These are phyloP conservation scores for Hibiscus syriacus DNA, from an alignment of 345 rosid species.

Conservation along the genomic window DNA sequence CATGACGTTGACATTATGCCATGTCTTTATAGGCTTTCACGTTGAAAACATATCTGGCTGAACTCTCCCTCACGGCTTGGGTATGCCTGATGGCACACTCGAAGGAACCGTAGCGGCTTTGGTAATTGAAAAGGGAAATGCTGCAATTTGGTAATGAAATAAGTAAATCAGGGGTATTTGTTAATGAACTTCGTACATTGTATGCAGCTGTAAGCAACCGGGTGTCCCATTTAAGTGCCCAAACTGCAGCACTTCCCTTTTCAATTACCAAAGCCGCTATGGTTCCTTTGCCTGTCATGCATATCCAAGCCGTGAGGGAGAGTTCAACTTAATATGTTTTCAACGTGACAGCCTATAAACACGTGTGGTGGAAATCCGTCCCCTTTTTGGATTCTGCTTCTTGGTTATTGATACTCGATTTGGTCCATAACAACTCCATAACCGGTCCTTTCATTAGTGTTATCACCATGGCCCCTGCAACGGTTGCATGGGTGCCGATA, in stretches of 20 bases:
- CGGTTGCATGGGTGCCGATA: slow-evolving; percentile 60
- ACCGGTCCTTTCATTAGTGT: slow-evolving; percentile 63
- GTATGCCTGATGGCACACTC: slow-evolving; percentile 66
- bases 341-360: slow-evolving; percentile 46
- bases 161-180: neutral
- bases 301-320: slow-evolving; percentile 76
- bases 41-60: slow-evolving; percentile 55
- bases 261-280: slow-evolving; percentile 61
- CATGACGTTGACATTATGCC: neutral
- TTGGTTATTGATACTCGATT: slow-evolving; percentile 19
- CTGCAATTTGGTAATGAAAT: slow-evolving; percentile 43
- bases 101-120: slow-evolving; percentile 51
- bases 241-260: slow-evolving; percentile 40
- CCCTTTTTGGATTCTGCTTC: too few species aligned
- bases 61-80: slow-evolving; percentile 79
- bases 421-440: slow-evolving; percentile 47
- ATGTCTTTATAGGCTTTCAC: slow-evolving; percentile 40
- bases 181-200: slow-evolving; percentile 40
- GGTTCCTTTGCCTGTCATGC: slow-evolving; percentile 59
- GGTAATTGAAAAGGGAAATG: too few species aligned
- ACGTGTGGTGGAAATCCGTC: slow-evolving; percentile 29
- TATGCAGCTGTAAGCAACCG: slow-evolving; percentile 54
- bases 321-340: slow-evolving; percentile 68
- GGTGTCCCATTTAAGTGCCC: slow-evolving; percentile 73
- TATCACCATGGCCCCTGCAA: slow-evolving; percentile 90